Evolutionary conservation across 2,329 filamentous ascomycete species (phyloP).

Genomic region (Fusarium pilosicola): DNA sequence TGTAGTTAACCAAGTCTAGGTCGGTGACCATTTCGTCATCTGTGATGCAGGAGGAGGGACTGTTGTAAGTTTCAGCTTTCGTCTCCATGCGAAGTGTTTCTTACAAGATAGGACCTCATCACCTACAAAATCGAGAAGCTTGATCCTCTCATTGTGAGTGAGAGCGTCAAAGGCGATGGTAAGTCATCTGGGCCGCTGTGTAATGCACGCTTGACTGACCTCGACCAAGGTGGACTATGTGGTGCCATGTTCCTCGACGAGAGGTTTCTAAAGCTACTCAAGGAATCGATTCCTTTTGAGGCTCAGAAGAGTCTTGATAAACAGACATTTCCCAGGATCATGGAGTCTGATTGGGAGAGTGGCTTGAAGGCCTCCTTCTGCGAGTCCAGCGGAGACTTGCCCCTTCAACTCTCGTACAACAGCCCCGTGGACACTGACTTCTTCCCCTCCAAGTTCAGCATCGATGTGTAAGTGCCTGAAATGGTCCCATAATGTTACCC

Average conservation of each 20-base stretch:
- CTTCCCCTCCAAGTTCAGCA: not conserved
- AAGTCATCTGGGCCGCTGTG: not conserved
- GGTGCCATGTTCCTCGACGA: constrained; percentile 57
- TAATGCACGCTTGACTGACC: not conserved
- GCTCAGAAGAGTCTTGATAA: constrained; percentile 23
- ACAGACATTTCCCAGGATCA: constrained; percentile 8
- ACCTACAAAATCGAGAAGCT: constrained; percentile 48
- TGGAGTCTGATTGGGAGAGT: constrained; percentile 45
- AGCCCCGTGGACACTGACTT: not conserved
- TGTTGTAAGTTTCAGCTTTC: constrained; percentile 40
- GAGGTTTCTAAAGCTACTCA: constrained; percentile 45
- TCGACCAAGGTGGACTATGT: constrained; percentile 49
- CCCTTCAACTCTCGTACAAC: constrained; percentile 13
- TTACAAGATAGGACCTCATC: constrained; percentile 50
- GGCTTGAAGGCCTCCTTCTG: constrained; percentile 45
- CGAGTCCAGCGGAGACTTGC: constrained; percentile 6
- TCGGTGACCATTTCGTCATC: constrained; percentile 46
- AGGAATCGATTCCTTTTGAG: constrained; percentile 28
- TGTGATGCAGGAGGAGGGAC: constrained; percentile 54
- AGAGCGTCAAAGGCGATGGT: constrained; percentile 53
- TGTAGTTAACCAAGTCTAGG: not conserved
- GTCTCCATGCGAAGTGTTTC: not conserved
- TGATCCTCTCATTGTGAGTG: constrained; percentile 47
- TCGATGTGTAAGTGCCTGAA: constrained; percentile 13
- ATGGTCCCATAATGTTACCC: not conserved